Evolutionary conservation across 2,329 filamentous ascomycete genomes (phyloP), one percentile per base, ranked within the genome.

Genomic region (Microsporum ferrugineum): DNA sequence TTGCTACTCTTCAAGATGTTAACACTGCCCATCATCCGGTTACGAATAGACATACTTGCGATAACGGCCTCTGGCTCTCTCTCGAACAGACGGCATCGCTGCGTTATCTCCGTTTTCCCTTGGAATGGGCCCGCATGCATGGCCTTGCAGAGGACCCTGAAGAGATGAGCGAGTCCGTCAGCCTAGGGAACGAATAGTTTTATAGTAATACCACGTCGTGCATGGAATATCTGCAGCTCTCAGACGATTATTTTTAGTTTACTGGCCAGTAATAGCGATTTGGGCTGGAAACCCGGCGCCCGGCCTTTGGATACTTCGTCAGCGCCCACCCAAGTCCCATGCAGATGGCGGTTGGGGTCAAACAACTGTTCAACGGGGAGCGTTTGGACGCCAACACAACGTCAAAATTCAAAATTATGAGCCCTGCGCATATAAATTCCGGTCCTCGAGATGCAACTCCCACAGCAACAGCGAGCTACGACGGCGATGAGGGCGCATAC

Each of bases 391-490:
- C 39, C 7, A 57, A 23, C 6, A 5, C 55, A 41, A 57, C 55
- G 17, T 43, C 55, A 17, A 57, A 43, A 14, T 57, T 41, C 55
- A 23, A 43, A 34, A 57, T n/a, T n/a, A 57, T 57, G 55, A 57
- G 27, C 31, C 55, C 34, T 41, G 55, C 55, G 12, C 51, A 55
- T 55, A 55, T 38, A n/a, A 55, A 55, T 34, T 14, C 51, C 31
- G n/a, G 51, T 3, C 33, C 51, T 55, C 51, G 51, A 34, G 51
- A 55, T 38, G 51, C 51, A 10, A 38, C 34, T 23, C 29, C 51
- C 7, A 17, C 43, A 23, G 4, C 43, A 3, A 47, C 43, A 3
- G 14, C 5, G 14, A 23, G 43, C 14, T 12, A 5, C 31, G 14
- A 36, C 23, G 23, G 33, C 14, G 51, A 55, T n/a, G n/a, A 55